Base-by-base conservation (phyloP, 1,139 yeast species). In the Blastobotrys apis region DNA sequence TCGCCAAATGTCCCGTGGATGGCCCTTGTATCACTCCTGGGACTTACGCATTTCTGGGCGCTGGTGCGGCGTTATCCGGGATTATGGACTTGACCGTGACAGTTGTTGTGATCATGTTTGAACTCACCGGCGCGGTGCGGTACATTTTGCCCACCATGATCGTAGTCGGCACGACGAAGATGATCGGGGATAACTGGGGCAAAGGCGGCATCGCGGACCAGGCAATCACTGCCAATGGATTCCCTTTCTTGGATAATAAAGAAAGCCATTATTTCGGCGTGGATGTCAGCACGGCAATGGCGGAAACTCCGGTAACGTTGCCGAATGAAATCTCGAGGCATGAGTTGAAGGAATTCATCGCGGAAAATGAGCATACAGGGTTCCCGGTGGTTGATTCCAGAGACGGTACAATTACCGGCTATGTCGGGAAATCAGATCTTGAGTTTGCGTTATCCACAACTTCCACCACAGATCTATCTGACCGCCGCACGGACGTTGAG, bases 41-140 rank as follows among this genome's bases (percentile, higher is more conserved):
- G 0, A 84, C 96, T 0, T 94, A 92, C 64, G 97, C 98, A 0
- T 85, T 92, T 54, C 69, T 94, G 29, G 99, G 98, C 1, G 97
- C 98, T 0, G 98, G 94, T 0, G 95, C 97, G 2, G 87, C 96
- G 0, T 72, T 94, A 39, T 81, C 95, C 64, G 99, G 98, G 2
- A 92, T 94, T 26, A 90, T 97, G 36, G 92, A 90, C 59, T 70
- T 94, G 52, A 87, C 97, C 0, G 84, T 92, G 5, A 83, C 98
- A 0, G 97, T 92, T n/a, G 98, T 88, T 1, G 86, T 94, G 8
- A 84, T 94, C 39, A 88, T 94, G 96, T 87, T 92, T 67, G 99
- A 94, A 62, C 94, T 25, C 76, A 94, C 98, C 0, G 99, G 98
- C 22, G 98, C 98, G 1, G 69, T 92, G 43, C 76, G 85, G 41